Evolutionary conservation across 2,329 filamentous ascomycete genomes (phyloP).

Genomic region (Sclerotinia glacialis): DNA sequence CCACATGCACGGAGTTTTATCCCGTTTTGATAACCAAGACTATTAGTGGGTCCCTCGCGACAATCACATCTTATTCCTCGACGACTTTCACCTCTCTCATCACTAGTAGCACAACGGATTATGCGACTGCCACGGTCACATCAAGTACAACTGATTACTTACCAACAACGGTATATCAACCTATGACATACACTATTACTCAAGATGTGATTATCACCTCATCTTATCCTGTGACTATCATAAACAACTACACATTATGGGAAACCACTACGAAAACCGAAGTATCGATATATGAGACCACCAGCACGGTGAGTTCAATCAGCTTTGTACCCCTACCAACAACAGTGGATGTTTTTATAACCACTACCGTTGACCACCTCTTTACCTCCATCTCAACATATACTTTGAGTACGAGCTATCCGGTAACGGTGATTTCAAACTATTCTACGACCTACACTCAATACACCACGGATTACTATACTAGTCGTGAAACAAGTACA

Average conservation of each 20-base stretch:
- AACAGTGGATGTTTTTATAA: constrained; percentile 8
- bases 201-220: neutral
- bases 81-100: constrained; percentile 19
- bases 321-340: constrained; percentile 3
- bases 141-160: constrained; percentile 7
- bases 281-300: constrained; percentile 13
- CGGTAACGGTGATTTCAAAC: constrained; percentile 7
- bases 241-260: constrained; percentile 16
- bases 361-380: neutral
- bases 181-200: constrained; percentile 10
- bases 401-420: constrained; percentile 6
- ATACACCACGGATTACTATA: constrained; percentile 5
- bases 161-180: constrained; percentile 9
- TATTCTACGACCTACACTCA: constrained; percentile 15
- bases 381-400: constrained; percentile 8
- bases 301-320: constrained; percentile 4
- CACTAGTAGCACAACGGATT: constrained; percentile 11
- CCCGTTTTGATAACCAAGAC: constrained; percentile 13
- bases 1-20: constrained; percentile 4
- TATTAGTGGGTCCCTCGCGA: constrained; percentile 5
- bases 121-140: constrained; percentile 10
- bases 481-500: constrained; percentile 9
- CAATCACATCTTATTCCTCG: constrained; percentile 23
- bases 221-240: constrained; percentile 24
- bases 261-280: neutral